Evolutionary conservation across 2,329 filamentous ascomycete genomes (phyloP).

Genomic region (Hirsutella rhossiliensis): DNA sequence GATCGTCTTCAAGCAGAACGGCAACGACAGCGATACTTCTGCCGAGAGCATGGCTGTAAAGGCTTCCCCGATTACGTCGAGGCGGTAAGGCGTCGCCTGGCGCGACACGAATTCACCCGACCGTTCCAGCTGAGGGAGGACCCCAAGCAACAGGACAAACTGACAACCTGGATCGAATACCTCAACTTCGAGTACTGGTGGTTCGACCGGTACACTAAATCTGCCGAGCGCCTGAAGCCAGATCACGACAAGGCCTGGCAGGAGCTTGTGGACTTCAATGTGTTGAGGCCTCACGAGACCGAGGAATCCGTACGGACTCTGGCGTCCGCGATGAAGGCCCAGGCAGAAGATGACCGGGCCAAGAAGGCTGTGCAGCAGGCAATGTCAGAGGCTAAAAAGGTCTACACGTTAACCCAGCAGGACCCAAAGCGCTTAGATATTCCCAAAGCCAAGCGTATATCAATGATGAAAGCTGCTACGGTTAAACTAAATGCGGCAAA

Average conservation of each 20-base stretch:
- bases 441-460: constrained; percentile 2
- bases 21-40: constrained; percentile 1
- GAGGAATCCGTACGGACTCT: constrained; percentile 4
- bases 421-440: constrained; percentile 1
- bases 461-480: constrained; percentile 1
- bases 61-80: constrained; percentile 12
- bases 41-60: constrained; percentile 7
- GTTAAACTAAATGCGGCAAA: not conserved
- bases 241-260: constrained; percentile 17
- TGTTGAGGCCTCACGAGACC: constrained; percentile 11
- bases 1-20: constrained; percentile 1
- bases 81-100: constrained; percentile 12
- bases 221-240: constrained; percentile 9
- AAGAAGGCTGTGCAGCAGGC: not conserved
- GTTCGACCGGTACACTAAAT: constrained; percentile 8
- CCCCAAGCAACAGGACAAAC: constrained; percentile 14
- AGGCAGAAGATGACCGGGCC: constrained; percentile 1
- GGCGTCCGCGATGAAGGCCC: not conserved
- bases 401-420: constrained; percentile 2
- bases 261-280: constrained; percentile 14
- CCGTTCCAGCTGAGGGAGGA: constrained; percentile 17
- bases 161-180: constrained; percentile 25
- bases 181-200: constrained; percentile 16
- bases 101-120: constrained; percentile 15
- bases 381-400: not conserved